Conservation (phyloP, 73 alveolate genomes). For the Paramecium pentaurelia region DNA sequence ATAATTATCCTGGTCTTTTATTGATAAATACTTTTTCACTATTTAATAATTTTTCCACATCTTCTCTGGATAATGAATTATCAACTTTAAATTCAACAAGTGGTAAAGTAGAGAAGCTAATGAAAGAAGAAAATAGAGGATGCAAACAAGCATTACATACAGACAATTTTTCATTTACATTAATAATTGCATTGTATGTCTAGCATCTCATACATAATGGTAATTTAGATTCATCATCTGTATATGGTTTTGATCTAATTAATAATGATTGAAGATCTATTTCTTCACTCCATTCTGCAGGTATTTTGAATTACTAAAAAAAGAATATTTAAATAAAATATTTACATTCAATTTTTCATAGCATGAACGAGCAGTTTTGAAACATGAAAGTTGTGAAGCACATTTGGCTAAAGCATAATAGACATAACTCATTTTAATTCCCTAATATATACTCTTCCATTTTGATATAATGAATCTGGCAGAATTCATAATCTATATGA, state of each 20-base stretch:
- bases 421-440: conserved; percentile 52
- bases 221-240: conserved; percentile 19
- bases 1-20: neutral
- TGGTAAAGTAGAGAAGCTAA: conserved; percentile 36
- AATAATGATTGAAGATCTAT: conserved; percentile 46
- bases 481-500: conserved; percentile 50
- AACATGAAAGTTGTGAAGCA: neutral
- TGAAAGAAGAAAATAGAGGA: neutral
- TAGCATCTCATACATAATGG: neutral
- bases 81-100: conserved; percentile 48
- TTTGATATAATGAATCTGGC: conserved; percentile 48
- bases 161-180: neutral
- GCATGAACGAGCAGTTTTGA: conserved; percentile 49
- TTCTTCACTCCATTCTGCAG: conserved; percentile 66
- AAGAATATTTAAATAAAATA: neutral
- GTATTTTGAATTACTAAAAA: conserved; percentile 48
- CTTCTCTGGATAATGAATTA: neutral
- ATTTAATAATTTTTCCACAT: neutral
- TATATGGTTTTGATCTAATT: conserved; percentile 44
- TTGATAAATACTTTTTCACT: conserved; percentile 3
- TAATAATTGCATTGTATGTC: neutral
- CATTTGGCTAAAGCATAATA: conserved; percentile 50
- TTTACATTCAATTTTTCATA: conserved; percentile 52
- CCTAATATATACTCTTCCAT: conserved; percentile 29
- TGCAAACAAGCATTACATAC: conserved; percentile 50